Evolutionary conservation across 2,329 filamentous ascomycete genomes (phyloP).

Genomic region (Lachnellula subtilissima): DNA sequence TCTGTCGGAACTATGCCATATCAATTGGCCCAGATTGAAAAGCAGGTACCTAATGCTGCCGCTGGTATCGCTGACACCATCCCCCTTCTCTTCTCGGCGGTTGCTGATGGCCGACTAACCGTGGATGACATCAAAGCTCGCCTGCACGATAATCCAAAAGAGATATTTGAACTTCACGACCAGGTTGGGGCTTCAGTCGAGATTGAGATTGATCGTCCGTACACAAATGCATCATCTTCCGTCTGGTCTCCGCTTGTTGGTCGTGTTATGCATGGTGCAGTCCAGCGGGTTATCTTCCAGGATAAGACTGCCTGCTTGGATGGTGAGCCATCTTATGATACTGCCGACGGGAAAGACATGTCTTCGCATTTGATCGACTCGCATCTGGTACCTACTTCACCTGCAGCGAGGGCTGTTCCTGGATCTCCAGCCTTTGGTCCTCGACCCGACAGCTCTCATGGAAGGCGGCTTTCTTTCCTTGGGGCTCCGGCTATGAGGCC

Average conservation of each 20-base stretch:
- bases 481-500: constrained; percentile 32
- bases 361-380: constrained; percentile 54
- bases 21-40: constrained; percentile 58
- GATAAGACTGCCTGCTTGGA: constrained; percentile 71
- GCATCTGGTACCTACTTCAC: constrained; percentile 46
- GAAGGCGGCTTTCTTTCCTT: constrained; percentile 33
- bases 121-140: constrained; percentile 67
- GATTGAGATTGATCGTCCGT: constrained; percentile 69
- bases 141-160: constrained; percentile 73
- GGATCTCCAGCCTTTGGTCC: constrained; percentile 25
- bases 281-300: constrained; percentile 73
- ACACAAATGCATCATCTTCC: constrained; percentile 48
- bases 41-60: constrained; percentile 50
- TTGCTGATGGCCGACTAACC: constrained; percentile 67
- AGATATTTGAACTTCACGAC: constrained; percentile 78
- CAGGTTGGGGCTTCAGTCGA: constrained; percentile 70
- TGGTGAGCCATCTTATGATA: constrained; percentile 54
- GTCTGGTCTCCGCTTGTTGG: constrained; percentile 70
- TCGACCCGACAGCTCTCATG: constrained; percentile 33
- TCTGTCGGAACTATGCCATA: constrained; percentile 75
- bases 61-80: constrained; percentile 69
- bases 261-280: constrained; percentile 61
- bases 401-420: constrained; percentile 47
- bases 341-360: constrained; percentile 67
- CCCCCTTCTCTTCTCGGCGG: constrained; percentile 70